Conservation (phyloP, 108 stramenopile genomes). For the Hondaea fermentalgiana region DNA sequence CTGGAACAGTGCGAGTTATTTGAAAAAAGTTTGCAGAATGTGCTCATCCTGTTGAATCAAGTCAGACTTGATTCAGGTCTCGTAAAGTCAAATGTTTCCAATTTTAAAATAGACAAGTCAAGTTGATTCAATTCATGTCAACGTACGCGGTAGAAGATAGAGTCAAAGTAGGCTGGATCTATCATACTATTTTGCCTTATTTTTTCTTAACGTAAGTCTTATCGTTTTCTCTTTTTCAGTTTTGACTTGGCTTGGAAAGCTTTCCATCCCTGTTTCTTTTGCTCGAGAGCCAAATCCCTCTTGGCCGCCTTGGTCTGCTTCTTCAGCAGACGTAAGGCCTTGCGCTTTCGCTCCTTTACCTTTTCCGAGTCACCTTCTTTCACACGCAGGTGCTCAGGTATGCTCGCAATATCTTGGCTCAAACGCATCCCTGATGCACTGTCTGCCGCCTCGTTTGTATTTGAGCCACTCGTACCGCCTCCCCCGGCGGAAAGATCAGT, state of each 20-base stretch:
- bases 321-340: background rate
- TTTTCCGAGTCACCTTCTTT: background rate
- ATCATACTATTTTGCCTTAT: too few relatives aligned
- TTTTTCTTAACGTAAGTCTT: too few relatives aligned
- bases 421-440: background rate
- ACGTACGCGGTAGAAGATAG: too few relatives aligned
- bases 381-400: background rate
- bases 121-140: too few relatives aligned
- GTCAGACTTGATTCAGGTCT: too few relatives aligned
- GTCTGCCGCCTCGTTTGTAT: background rate
- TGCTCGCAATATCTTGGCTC: background rate
- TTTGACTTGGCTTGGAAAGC: background rate
- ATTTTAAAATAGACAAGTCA: too few relatives aligned
- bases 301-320: background rate
- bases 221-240: background rate
- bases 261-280: slow-evolving; percentile 13
- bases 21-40: too few relatives aligned
- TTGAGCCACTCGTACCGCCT: background rate
- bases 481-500: too few relatives aligned
- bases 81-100: too few relatives aligned
- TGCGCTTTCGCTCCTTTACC: background rate
- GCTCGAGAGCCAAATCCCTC: background rate
- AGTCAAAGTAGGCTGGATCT: too few relatives aligned
- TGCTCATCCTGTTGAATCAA: too few relatives aligned
- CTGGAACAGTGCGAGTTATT: too few relatives aligned